Base-by-base conservation (phyloP, 2,329 filamentous ascomycete genomes). In the Paraphaeosphaeria sporulosa region DNA sequence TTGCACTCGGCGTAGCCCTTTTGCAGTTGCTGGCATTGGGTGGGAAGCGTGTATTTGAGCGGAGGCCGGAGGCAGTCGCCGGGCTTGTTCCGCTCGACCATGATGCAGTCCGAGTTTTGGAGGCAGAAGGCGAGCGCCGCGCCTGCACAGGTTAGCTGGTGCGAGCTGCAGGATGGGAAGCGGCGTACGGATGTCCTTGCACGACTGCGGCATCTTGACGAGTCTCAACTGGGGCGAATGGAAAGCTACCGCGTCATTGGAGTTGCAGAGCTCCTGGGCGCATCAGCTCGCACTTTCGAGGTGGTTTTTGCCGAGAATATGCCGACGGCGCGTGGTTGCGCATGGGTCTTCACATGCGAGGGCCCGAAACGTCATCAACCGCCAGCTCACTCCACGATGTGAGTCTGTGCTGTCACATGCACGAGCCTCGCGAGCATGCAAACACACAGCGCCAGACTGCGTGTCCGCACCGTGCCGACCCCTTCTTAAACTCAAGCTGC, bases 101-200 rank as follows among this genome's bases (percentile, higher is more conserved):
- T 93, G 72, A 99, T 91, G 80, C 95, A 99, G 79, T 98, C 94
- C 72, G 92, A 96, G 79, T 96, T 89, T 79, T 97, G 94, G 67
- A 99, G 92, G 82, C 95, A 99, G 83, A 92, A 86, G 64, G 95
- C 95, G 73, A 99, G 88, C 21, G 95, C 95, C 64, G 91, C 90
- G 80, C 94, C 94, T 98, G 78, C 64, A 53, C 43, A 15, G 9
- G 10, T 51, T n/a, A 21, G 32, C 13, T 23, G 2, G 19, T 21
- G 48, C 15, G 15, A 42, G 32, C 53, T 13, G 19, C 13, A 17
- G 30, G 49, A 19, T 55, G 15, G 47, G 34, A 54, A 13, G 43
- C 9, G 21, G 34, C 92, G 69, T 86, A 98, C 94, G 89, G 77
- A 99, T 92, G 80, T 98, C 94, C 87, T 94, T 92, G 83, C 95